These are phyloP conservation scores for Amanita inopinata DNA, from an alignment of 768 basidiomycete genomes.

Conservation along the genomic window DNA sequence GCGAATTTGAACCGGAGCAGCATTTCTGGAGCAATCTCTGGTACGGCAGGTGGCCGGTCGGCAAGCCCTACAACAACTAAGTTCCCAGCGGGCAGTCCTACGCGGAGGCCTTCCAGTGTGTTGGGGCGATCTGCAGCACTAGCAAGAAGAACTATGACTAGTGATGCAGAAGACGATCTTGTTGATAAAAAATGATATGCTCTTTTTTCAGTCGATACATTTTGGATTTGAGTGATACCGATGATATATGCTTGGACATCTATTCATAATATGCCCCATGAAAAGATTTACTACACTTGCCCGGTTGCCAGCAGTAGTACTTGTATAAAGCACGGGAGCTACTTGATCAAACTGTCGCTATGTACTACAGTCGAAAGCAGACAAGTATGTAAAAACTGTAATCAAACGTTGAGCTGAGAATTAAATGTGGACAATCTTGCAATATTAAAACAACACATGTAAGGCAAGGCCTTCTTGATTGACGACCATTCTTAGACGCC, in stretches of 20 bases:
- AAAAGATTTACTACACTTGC: too few relatives aligned
- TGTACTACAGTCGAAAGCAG: too few relatives aligned
- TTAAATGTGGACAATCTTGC: too few relatives aligned
- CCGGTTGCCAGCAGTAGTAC: too few relatives aligned
- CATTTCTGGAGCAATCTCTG: constrained; percentile 25
- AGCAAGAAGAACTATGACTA: constrained; percentile 72
- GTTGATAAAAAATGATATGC: constrained; percentile 28
- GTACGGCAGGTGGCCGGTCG: constrained; percentile 19
- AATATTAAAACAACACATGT: too few relatives aligned
- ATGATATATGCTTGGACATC: neutral
- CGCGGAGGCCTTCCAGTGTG: constrained; percentile 35
- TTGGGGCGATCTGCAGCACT: constrained; percentile 42
- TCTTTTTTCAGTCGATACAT: neutral
- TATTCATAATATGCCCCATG: constrained; percentile 6
- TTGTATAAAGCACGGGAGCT: too few relatives aligned
- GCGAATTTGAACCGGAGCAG: constrained; percentile 47
- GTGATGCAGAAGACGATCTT: constrained; percentile 74
- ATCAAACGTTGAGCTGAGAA: too few relatives aligned
- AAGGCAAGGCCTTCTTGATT: too few relatives aligned
- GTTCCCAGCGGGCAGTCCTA: constrained; percentile 27
- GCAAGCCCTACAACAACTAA: constrained; percentile 34
- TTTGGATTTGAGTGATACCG: neutral
- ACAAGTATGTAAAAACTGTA: too few relatives aligned
- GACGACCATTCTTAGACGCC: too few relatives aligned
- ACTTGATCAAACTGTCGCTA: too few relatives aligned